These are phyloP conservation scores for Uncinocarpus reesii DNA, from an alignment of 2,329 filamentous ascomycete species.

Conservation along the genomic window DNA sequence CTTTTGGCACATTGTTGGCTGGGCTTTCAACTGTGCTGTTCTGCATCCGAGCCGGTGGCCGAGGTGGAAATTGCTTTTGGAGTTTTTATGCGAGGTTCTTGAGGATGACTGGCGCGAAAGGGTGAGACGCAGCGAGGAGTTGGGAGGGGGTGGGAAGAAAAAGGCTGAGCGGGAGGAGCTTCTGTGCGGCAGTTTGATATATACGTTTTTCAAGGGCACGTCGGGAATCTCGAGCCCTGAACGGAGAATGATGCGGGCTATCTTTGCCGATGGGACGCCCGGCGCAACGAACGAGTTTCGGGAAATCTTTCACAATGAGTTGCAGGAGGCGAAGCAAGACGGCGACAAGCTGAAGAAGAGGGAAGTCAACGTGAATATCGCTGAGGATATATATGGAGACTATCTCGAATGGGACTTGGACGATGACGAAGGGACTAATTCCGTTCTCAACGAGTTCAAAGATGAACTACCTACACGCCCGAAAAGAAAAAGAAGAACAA, in stretches of 20 bases:
- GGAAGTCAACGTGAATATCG: conserved; percentile 36
- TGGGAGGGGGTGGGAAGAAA: neutral
- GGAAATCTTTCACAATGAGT: conserved; percentile 37
- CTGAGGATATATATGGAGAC: conserved; percentile 38
- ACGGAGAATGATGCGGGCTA: conserved; percentile 37
- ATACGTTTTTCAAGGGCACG: conserved; percentile 32
- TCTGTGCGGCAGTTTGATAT: conserved; percentile 34
- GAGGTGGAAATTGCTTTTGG: conserved; percentile 70
- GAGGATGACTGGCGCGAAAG: conserved; percentile 37
- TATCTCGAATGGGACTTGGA: conserved; percentile 33
- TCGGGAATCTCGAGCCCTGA: conserved; percentile 26
- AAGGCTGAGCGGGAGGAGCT: conserved; percentile 10
- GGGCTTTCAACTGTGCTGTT: conserved; percentile 85
- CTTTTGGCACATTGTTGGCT: conserved; percentile 82
- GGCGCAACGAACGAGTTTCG: conserved; percentile 34
- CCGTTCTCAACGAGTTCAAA: conserved; percentile 9
- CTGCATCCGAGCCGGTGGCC: conserved; percentile 64
- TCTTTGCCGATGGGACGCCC: conserved; percentile 38
- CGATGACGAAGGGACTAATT: conserved; percentile 22
- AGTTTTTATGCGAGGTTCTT: conserved; percentile 50
- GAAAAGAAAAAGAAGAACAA: conserved; percentile 26
- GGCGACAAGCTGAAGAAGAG: conserved; percentile 30
- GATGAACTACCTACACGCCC: conserved; percentile 20
- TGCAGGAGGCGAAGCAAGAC: conserved; percentile 28
- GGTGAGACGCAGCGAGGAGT: conserved; percentile 17